Conservation (phyloP, 2,329 filamentous ascomycete species). For the Endoconidiophora polonica region DNA sequence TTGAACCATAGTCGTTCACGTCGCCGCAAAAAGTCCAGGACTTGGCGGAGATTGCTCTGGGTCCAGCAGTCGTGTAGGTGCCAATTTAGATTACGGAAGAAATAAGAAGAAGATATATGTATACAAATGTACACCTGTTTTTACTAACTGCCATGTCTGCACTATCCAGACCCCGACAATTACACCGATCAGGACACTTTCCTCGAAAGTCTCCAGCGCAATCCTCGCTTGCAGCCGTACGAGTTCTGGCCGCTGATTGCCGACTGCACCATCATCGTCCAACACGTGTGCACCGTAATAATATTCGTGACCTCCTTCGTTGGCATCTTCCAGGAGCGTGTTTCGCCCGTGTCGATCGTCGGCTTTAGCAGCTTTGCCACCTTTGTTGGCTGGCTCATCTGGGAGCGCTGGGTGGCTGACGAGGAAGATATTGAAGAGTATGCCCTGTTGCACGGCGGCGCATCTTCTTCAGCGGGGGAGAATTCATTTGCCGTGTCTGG, state of each 20-base stretch:
- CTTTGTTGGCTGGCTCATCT: slow-evolving; percentile 73
- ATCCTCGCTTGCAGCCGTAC: slow-evolving; percentile 83
- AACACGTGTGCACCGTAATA: slow-evolving; percentile 86
- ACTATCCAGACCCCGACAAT: slow-evolving; percentile 69
- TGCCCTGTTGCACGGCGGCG: slow-evolving; percentile 17
- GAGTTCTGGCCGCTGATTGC: slow-evolving; percentile 96
- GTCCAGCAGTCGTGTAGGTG: slow-evolving; percentile 80
- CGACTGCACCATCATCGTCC: slow-evolving; percentile 89
- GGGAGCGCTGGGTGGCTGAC: slow-evolving; percentile 78
- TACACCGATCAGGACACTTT: slow-evolving; percentile 97
- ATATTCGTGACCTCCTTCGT: slow-evolving; percentile 93
- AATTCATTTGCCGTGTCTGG: slow-evolving; percentile 8
- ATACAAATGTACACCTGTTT: neutral
- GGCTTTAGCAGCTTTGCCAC: slow-evolving; percentile 71
- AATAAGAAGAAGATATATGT: no score
- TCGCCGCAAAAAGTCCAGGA: slow-evolving; percentile 49
- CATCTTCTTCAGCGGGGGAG: slow-evolving; percentile 17
- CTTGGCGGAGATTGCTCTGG: slow-evolving; percentile 95
- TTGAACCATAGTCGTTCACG: slow-evolving; percentile 42
- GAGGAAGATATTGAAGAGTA: slow-evolving; percentile 37
- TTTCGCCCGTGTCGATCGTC: slow-evolving; percentile 81
- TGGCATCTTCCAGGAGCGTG: slow-evolving; percentile 69
- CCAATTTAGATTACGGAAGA: slow-evolving; percentile 5
- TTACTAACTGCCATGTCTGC: neutral
- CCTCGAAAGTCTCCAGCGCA: slow-evolving; percentile 85